A percentile compares a stretch with the other conserved stretches of the same genome.
phyloP scores from a whole-genome alignment of 495 filamentous ascomycete species.

The Lichina pygmaea region DNA sequence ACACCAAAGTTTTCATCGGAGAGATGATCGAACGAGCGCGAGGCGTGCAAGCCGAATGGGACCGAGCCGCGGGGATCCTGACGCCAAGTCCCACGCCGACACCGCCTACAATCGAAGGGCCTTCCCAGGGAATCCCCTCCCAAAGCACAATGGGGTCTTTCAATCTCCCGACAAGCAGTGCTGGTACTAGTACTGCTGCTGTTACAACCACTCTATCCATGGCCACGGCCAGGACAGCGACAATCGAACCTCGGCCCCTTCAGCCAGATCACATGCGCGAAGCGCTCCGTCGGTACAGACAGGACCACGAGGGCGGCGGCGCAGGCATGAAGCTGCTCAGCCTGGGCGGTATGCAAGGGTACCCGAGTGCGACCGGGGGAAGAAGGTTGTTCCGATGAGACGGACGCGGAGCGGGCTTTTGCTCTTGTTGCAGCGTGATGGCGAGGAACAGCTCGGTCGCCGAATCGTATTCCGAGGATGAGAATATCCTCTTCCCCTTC shows the following conservation, averaged over 20 bases:
- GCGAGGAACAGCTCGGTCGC: background rate
- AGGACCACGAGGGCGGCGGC: slow-evolving; percentile 33
- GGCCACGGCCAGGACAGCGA: background rate
- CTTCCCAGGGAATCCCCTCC: slow-evolving; percentile 5
- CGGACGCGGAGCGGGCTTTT: background rate
- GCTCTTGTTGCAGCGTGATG: background rate
- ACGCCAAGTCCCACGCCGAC: slow-evolving; percentile 1
- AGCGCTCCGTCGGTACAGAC: slow-evolving; percentile 45
- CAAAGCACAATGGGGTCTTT: too few species aligned
- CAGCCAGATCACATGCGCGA: slow-evolving; percentile 64
- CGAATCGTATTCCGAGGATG: background rate
- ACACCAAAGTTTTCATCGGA: slow-evolving; percentile 63
- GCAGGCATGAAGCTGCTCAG: slow-evolving; percentile 48
- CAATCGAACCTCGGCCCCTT: slow-evolving; percentile 32
- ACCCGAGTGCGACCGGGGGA: slow-evolving; percentile 11
- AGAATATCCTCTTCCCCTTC: too few species aligned
- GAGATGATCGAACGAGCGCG: slow-evolving; percentile 60
- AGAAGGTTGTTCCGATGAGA: slow-evolving; percentile 13
- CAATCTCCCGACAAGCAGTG: background rate
- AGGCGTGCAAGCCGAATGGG: slow-evolving; percentile 56
- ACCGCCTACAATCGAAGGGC: slow-evolving; percentile 8
- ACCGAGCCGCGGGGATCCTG: slow-evolving; percentile 15
- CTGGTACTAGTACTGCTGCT: background rate
- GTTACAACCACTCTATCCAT: background rate
- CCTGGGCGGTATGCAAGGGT: slow-evolving; percentile 21